Base-by-base conservation (phyloP, 1,284 basidiomycete species). In the Polyporus tsugae region DNA sequence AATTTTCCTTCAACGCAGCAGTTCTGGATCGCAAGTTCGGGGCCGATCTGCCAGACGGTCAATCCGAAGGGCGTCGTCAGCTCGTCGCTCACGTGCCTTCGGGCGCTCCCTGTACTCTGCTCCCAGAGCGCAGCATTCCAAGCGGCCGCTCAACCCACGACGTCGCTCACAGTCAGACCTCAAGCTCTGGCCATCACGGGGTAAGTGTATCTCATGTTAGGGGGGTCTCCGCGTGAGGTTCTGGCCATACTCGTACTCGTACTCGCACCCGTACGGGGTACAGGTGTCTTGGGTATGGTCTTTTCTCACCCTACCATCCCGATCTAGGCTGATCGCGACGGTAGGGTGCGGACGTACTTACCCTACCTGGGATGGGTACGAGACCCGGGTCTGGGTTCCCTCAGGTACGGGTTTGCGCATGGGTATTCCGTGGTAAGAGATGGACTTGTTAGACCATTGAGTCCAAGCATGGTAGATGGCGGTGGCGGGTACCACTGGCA, bases 21-120 rank as follows among this genome's bases (percentile, higher is more conserved):
- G 53, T 80, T 77, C 64, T 79, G 77, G 77, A 71, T 80, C 9
- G 76, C 68, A 9, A 75, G 74, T 17, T 59, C 65, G 22, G 73
- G 74, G 4, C 60, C 19, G 19, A 44, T 67, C 10, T 80, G 78
- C 62, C 70, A 75, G 39, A 69, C 69, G 7, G 75, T 79, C 62
- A 71, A 77, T 66, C 57, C 66, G 1, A 65, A 68, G 9, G 78
- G 78, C 4, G 64, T 62, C 29, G 72, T 78, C 39, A 71, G 66
- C 44, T 57, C 71, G 2, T 71, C 74, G 1, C 42, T 63, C 25
- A 67, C 73, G 4, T 80, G 78, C 57, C 25, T 72, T 13, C 58
- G 63, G 17, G 60, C 58, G 33, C 71, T 80, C 25, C 78, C 78
- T 22, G 75, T 71, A 9, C 67, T 80, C 6, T 80, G 78, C 67